phyloP scores from a whole-genome alignment of 345 rosid species.

The Populus nigra region DNA sequence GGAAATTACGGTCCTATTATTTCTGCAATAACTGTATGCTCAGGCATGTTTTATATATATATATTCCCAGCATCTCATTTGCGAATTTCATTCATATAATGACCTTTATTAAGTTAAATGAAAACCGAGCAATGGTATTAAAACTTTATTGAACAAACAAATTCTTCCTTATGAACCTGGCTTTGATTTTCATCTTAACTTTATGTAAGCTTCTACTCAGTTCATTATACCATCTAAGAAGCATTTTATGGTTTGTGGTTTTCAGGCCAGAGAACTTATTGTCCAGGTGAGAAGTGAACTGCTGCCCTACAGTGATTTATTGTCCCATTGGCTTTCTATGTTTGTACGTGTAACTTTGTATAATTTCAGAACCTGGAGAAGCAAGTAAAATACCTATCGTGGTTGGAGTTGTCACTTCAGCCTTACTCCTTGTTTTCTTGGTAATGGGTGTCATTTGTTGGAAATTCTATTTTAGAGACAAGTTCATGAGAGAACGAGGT shows the following conservation, averaged over 20 bases:
- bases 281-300: background rate
- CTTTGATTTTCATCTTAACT: no score
- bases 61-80: background rate
- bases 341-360: background rate
- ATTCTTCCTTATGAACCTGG: no score
- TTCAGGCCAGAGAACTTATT: background rate
- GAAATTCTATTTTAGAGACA: conserved; percentile 16
- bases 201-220: no score
- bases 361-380: background rate
- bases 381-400: conserved; percentile 3
- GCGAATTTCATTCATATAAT: no score
- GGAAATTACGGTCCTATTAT: conserved; percentile 64
- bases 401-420: conserved; percentile 1
- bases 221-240: no score
- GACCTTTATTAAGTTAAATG: no score
- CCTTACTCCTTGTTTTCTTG: background rate
- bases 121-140: no score
- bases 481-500: conserved; percentile 11
- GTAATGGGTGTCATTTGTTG: conserved; percentile 14
- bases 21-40: conserved; percentile 50
- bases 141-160: no score
- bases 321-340: background rate
- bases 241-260: no score
- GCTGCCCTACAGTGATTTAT: background rate
- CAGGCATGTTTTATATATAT: conserved; percentile 44